Base-by-base conservation (phyloP, 352 stramenopile genomes). In the Phytophthora cryptogea region DNA sequence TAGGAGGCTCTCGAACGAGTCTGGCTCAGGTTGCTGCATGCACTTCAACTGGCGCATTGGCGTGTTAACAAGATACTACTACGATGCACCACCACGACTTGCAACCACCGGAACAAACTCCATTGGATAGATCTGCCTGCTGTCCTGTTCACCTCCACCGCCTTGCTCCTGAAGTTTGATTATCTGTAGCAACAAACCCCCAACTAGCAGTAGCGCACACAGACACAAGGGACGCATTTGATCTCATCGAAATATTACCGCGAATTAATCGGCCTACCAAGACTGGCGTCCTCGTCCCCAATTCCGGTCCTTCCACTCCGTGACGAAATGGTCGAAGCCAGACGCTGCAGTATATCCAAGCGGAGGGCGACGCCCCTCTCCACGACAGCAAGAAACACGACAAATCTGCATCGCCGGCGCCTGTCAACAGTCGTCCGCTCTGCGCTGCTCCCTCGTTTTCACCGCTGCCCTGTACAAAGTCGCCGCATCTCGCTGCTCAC, bases 241-340 rank as follows among this genome's bases (percentile, higher is more conserved):
- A 61, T 76, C 68, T 81, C 74, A 83, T 83, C 74, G 68, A 81
- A 80, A 77, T 80, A 80, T 83, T 80, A 81, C 59, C 71, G 69
- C 66, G 56, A 74, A 66, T 81, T 79, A 78, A 54, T 61, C 70
- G 60, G 52, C 50, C 68, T 78, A 69, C 62, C 66, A 72, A 59
- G 59, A 66, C 42, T 62, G 47, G 45, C 63, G 30, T 54, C 62
- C 62, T 63, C 53, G 47, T 63, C 53, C 48, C 45, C 31, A 49
- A 41, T 54, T 63, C 66, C 53, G 45, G 33, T 50, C 55, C 61
- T 59, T 26, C 66, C 50, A 50, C 14, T 63, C 10, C 48, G 16
- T 60, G 26, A 52, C 51, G 52, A 68, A 65, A 35, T 56, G 49
- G 33, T 60, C 31, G 31, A 68, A 62, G 17, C 42, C 40, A 46